phyloP scores from a whole-genome alignment of 768 basidiomycete species.

The Aureoboletus auriporus region DNA sequence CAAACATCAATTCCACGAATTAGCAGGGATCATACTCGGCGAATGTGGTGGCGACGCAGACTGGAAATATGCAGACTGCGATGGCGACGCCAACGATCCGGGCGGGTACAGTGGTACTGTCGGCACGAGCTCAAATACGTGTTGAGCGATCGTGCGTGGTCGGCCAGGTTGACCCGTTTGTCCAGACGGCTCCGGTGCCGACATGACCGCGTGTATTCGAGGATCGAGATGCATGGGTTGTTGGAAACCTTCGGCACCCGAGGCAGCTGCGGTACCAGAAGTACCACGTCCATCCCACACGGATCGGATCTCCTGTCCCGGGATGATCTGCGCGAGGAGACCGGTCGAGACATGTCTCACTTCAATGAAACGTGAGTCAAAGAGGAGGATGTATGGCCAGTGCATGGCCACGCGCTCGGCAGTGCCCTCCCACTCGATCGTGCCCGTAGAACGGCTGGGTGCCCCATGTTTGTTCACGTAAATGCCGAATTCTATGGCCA shows the following conservation, averaged over 20 bases:
- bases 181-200: constrained; percentile 38
- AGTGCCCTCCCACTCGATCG: constrained; percentile 93
- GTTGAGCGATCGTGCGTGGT: constrained; percentile 56
- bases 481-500: constrained; percentile 72
- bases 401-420: constrained; percentile 89
- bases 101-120: constrained; percentile 37
- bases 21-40: constrained; percentile 36
- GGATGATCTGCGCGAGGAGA: constrained; percentile 76
- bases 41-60: constrained; percentile 55
- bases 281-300: constrained; percentile 83
- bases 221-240: constrained; percentile 65
- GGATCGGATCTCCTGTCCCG: constrained; percentile 77
- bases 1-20: constrained; percentile 19
- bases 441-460: constrained; percentile 62
- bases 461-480: constrained; percentile 93
- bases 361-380: constrained; percentile 89
- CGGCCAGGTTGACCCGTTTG: constrained; percentile 37
- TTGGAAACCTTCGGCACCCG: constrained; percentile 31
- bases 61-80: constrained; percentile 49
- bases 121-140: constrained; percentile 70
- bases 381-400: constrained; percentile 81
- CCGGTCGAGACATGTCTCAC: constrained; percentile 81
- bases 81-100: constrained; percentile 50
- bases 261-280: constrained; percentile 21
- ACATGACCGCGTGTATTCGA: constrained; percentile 86